These are phyloP conservation scores for Phoma sp. DNA, from an alignment of 2,329 filamentous ascomycete species.

Conservation along the genomic window DNA sequence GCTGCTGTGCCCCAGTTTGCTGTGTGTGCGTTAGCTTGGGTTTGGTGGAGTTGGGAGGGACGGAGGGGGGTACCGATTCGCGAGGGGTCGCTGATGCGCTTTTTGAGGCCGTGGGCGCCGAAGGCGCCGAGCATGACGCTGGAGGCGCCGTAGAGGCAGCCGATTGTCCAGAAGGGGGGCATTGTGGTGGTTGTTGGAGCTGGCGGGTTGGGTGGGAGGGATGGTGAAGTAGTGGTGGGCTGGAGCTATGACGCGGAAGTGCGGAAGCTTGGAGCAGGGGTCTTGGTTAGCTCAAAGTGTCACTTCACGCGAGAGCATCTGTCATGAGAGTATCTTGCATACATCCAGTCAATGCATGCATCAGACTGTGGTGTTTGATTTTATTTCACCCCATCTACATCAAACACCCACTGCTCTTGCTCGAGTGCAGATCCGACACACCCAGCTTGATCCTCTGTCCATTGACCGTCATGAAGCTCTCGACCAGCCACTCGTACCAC, in stretches of 20 bases:
- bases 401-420: conserved; percentile 48
- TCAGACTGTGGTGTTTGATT: not conserved
- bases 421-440: conserved; percentile 50
- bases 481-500: conserved; percentile 98
- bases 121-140: conserved; percentile 70
- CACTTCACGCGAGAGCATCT: no score
- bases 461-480: conserved; percentile 73
- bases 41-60: no score
- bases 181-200: conserved; percentile 26
- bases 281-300: no score
- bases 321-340: no score
- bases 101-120: conserved; percentile 71
- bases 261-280: conserved; percentile 19
- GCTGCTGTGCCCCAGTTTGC: conserved; percentile 69
- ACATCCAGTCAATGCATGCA: no score
- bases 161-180: conserved; percentile 65
- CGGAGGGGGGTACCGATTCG: conserved; percentile 49
- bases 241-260: conserved; percentile 17
- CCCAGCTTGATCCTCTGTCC: conserved; percentile 70
- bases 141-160: conserved; percentile 67
- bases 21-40: not conserved
- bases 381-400: conserved; percentile 33
- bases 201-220: not conserved
- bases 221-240: not conserved
- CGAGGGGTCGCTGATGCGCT: conserved; percentile 63